A percentile compares a stretch with the other conserved stretches of the same genome.
Evolutionary conservation across 805 yeast species (phyloP).

Genomic region (Ogataea degrootiae): DNA sequence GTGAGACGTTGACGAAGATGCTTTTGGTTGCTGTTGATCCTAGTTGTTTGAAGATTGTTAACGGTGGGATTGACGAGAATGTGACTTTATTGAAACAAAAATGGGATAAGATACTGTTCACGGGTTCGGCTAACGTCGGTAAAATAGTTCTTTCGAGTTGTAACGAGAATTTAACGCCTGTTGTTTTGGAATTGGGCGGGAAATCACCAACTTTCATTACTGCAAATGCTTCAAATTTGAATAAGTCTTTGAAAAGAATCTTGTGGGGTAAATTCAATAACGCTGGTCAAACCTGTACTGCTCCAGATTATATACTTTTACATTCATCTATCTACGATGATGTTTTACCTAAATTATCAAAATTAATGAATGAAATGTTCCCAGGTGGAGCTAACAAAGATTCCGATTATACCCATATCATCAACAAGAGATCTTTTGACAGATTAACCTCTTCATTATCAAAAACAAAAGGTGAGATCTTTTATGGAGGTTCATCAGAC

Average conservation of each 20-base stretch:
- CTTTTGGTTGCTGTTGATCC: constrained; percentile 50
- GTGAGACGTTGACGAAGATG: constrained; percentile 51
- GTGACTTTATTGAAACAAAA: constrained; percentile 50
- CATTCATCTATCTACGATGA: constrained; percentile 52
- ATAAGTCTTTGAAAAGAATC: constrained; percentile 42
- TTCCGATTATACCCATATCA: constrained; percentile 54
- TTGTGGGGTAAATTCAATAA: constrained; percentile 76
- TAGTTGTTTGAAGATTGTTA: constrained; percentile 55
- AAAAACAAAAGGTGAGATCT: constrained; percentile 47
- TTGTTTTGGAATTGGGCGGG: constrained; percentile 83
- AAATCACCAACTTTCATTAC: constrained; percentile 81
- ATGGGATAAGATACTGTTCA: constrained; percentile 80
- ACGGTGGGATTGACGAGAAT: constrained; percentile 67
- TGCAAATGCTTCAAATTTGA: constrained; percentile 40
- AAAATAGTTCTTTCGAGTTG: constrained; percentile 73
- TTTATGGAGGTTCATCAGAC: constrained; percentile 40
- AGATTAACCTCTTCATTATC: constrained; percentile 41
- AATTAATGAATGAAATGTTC: constrained; percentile 41
- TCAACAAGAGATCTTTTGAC: constrained; percentile 49
- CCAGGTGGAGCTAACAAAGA: constrained; percentile 31
- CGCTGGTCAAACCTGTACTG: constrained; percentile 88
- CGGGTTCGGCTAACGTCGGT: constrained; percentile 79
- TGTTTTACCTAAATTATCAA: constrained; percentile 41
- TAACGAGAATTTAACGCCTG: constrained; percentile 80
- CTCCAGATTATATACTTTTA: constrained; percentile 79